Evolutionary conservation across 164 flowering plant genomes (phyloP), one percentile per base, ranked within the genome.

Genomic region (Saururus chinensis): DNA sequence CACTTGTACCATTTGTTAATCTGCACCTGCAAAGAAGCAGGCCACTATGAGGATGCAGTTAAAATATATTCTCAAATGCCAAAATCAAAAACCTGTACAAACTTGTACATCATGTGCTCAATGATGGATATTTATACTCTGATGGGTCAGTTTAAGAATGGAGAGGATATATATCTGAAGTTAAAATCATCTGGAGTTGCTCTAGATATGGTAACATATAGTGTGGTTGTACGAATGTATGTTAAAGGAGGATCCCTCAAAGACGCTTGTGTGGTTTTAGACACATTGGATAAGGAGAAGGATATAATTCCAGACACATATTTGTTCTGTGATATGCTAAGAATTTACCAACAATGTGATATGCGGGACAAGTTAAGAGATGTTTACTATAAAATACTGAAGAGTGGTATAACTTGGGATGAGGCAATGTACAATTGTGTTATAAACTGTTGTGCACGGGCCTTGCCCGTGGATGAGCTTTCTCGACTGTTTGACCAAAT

Each of bases 381-480:
- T 56, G 63, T 81, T 30, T 92, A 92, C 72, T 82, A 83, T 57
- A 80, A 61, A 67, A 77, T 84, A 40, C 55, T 80, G 82, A 88
- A 84, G 76, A 79, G 75, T 48, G 82, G 79, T 62, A 21, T 84
- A 30, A 53, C 64, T 20, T 87, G 90, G 98, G 96, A 92, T 71
- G 83, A 84, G 68, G 92, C 84, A 68, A 77, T 85, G 89, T 89
- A 92, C 63, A 88, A 81, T 59, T 92, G 92, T 73, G 85, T 86
- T 65, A 88, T 92, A 65, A 92, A 89, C 73, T 86, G 96, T 60
- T 92, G 98, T 70, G 80, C 92, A 35, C 90, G 76, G 67, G 98
- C 96, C 68, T 71, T 92, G 65, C 96, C 95, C 9, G 82, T 89
- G 58, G 96, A 92, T 72, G 96, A 89, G 74, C 84, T 89, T 41